Conservation (phyloP, 768 basidiomycete species). For the Calocera viscosa region DNA sequence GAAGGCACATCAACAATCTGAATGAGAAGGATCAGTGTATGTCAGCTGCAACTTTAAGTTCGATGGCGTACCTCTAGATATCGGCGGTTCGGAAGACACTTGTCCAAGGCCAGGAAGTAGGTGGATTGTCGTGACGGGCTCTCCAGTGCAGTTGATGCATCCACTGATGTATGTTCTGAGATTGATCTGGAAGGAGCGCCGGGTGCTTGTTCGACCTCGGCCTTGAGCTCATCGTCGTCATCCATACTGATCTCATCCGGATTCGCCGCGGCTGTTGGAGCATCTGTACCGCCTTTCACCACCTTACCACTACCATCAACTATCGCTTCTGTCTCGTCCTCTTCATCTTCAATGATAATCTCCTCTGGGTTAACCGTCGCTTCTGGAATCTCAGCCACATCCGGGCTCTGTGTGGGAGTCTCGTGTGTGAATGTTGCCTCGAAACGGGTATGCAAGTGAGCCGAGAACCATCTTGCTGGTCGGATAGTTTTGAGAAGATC, state of each 20-base stretch:
- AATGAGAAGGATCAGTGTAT: not conserved
- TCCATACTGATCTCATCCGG: constrained; percentile 43
- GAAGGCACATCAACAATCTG: constrained; percentile 59
- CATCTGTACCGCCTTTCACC: constrained; percentile 9
- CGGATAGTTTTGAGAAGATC: constrained; percentile 56
- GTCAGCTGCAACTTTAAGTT: not conserved
- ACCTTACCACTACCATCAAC: constrained; percentile 24
- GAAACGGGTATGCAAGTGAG: constrained; percentile 80
- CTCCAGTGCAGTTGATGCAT: constrained; percentile 22
- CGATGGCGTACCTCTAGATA: constrained; percentile 58
- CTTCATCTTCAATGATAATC: constrained; percentile 33
- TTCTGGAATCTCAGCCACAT: not conserved
- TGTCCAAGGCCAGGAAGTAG: constrained; percentile 79
- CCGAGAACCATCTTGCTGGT: constrained; percentile 85
- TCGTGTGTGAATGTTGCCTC: constrained; percentile 42
- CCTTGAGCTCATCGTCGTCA: constrained; percentile 23
- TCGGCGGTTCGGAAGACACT: constrained; percentile 58
- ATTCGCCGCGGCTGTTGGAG: constrained; percentile 21
- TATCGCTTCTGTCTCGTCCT: constrained; percentile 28
- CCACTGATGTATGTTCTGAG: not conserved
- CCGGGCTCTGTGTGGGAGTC: not conserved
- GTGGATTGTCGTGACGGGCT: constrained; percentile 35
- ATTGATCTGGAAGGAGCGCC: not conserved
- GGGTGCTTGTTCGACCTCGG: constrained; percentile 12
- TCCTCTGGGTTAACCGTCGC: constrained; percentile 38